A percentile compares a stretch with the other conserved stretches of the same genome.
Conservation (phyloP, 352 stramenopile species). For the Phytophthora fragariae region DNA sequence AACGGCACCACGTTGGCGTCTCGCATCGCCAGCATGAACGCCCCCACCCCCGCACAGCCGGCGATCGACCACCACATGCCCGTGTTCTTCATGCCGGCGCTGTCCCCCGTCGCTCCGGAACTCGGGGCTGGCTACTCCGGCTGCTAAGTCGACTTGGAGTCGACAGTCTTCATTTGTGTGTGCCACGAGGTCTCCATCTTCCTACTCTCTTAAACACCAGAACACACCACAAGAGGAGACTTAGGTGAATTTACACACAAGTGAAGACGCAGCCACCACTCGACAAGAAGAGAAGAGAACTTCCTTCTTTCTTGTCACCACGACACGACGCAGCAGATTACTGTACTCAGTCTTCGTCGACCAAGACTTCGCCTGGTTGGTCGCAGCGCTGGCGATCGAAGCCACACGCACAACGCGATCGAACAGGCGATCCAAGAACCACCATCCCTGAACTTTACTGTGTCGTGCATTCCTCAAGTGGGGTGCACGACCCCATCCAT, state of each 20-base stretch:
- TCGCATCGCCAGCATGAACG: conserved; percentile 35
- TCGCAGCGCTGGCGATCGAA: conserved; percentile 33
- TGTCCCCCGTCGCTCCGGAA: conserved; percentile 29
- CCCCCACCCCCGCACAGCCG: conserved; percentile 40
- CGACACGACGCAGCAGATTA: conserved; percentile 16
- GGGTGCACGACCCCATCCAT: conserved; percentile 1
- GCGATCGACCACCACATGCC: conserved; percentile 73
- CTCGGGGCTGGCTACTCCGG: conserved; percentile 34
- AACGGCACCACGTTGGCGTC: conserved; percentile 34
- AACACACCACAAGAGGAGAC: conserved; percentile 30
- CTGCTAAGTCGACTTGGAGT: conserved; percentile 36
- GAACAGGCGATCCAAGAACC: conserved; percentile 23
- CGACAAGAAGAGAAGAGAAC: conserved; percentile 19
- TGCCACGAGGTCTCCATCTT: conserved; percentile 10
- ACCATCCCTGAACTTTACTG: conserved; percentile 10
- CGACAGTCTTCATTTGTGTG: conserved; percentile 25
- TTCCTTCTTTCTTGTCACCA: conserved; percentile 18
- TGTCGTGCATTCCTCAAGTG: conserved; percentile 9
- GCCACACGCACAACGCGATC: conserved; percentile 18
- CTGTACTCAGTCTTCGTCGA: conserved; percentile 18
- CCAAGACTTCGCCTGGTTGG: conserved; percentile 21
- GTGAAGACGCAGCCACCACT: conserved; percentile 37
- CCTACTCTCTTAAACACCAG: conserved; percentile 33
- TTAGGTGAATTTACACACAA: background rate
- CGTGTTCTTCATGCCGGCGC: conserved; percentile 69